A percentile compares a stretch with the other conserved stretches of the same genome.
These are phyloP conservation scores for Margaritispora aquatica DNA, from an alignment of 495 filamentous ascomycete genomes.

Conservation along the genomic window DNA sequence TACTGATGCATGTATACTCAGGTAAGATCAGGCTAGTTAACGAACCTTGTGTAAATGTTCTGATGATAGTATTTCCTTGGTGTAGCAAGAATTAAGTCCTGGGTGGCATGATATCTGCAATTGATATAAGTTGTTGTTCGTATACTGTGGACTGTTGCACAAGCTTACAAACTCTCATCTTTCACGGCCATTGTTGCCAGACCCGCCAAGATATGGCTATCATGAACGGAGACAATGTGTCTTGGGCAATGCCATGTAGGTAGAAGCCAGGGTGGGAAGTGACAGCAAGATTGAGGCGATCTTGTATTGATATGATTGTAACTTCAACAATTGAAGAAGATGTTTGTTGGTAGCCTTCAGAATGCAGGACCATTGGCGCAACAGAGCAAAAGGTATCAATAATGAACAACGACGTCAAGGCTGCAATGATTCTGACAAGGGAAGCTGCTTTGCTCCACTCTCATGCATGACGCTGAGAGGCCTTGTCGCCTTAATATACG, in stretches of 20 bases:
- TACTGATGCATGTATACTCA: background rate
- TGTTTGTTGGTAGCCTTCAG: too few relatives aligned
- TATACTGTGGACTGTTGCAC: background rate
- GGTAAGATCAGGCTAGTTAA: too few relatives aligned
- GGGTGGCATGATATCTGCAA: constrained; percentile 33
- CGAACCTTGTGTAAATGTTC: constrained; percentile 67
- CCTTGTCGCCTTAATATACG: too few relatives aligned
- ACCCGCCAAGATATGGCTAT: background rate
- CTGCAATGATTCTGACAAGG: background rate
- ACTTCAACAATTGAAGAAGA: too few relatives aligned
- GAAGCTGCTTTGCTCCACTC: background rate
- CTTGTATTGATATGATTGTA: too few relatives aligned
- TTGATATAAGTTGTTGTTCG: background rate
- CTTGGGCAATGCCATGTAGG: background rate
- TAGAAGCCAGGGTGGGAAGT: background rate
- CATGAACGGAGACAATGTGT: constrained; percentile 7
- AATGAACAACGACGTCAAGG: background rate
- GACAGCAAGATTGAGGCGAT: background rate
- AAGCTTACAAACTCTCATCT: constrained; percentile 41
- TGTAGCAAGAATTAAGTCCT: constrained; percentile 52
- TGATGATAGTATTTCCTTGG: constrained; percentile 71
- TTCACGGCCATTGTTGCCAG: constrained; percentile 40
- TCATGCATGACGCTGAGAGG: too few relatives aligned
- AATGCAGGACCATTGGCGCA: background rate
- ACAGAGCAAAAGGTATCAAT: too few relatives aligned